phyloP scores from a whole-genome alignment of 768 basidiomycete genomes.

The Kwoniella heveanensis region DNA sequence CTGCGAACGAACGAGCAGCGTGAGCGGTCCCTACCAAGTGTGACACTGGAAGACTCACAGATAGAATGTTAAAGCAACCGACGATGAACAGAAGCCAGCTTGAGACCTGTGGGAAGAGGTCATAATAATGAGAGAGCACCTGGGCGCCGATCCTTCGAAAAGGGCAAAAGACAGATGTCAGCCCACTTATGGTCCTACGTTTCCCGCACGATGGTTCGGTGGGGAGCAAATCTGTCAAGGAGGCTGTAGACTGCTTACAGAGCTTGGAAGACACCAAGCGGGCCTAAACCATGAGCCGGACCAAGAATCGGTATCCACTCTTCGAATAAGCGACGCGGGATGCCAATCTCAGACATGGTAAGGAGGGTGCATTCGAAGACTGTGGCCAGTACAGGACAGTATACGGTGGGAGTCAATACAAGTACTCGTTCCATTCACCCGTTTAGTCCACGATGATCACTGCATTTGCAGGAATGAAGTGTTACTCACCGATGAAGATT shows the following conservation, averaged over 20 bases:
- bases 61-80: conserved; percentile 83
- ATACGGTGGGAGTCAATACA: too few relatives aligned
- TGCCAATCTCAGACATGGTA: conserved; percentile 78
- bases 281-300: conserved; percentile 77
- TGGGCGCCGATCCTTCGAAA: conserved; percentile 60
- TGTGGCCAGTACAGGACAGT: conserved; percentile 1
- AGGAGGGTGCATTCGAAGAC: conserved; percentile 79
- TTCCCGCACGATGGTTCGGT: too few relatives aligned
- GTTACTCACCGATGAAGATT: conserved; percentile 69
- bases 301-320: conserved; percentile 86
- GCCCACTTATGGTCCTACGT: too few relatives aligned
- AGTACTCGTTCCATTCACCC: too few relatives aligned
- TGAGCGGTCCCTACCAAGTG: not conserved
- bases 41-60: conserved; percentile 30
- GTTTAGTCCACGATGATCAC: too few relatives aligned
- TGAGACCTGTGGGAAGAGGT: conserved; percentile 83
- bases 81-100: conserved; percentile 89
- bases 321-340: conserved; percentile 70
- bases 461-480: too few relatives aligned
- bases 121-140: conserved; percentile 68
- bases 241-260: conserved; percentile 61
- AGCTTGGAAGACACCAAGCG: conserved; percentile 83
- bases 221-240: not conserved
- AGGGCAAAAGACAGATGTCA: too few relatives aligned
- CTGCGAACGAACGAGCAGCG: not conserved